These are phyloP conservation scores for Phoma sp. DNA, from an alignment of 2,329 filamentous ascomycete species.

Conservation along the genomic window DNA sequence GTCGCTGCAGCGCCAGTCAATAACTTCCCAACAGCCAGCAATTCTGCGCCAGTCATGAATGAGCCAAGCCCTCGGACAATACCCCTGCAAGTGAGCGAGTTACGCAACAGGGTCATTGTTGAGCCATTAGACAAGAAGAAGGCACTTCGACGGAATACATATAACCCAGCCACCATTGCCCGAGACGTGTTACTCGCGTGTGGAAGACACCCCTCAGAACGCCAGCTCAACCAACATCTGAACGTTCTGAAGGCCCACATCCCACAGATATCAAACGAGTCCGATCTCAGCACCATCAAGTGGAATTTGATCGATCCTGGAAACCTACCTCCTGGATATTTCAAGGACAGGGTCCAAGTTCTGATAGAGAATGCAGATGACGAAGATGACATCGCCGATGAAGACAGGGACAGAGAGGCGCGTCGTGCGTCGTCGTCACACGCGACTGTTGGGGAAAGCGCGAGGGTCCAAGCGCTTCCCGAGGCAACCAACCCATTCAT, in stretches of 20 bases:
- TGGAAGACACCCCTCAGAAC: conserved; percentile 67
- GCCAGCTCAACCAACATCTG: conserved; percentile 67
- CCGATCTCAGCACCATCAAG: conserved; percentile 65
- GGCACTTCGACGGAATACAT: conserved; percentile 59
- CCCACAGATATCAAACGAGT: conserved; percentile 52
- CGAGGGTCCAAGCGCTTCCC: conserved; percentile 38
- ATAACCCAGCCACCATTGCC: conserved; percentile 69
- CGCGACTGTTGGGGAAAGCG: conserved; percentile 29
- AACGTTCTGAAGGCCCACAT: conserved; percentile 55
- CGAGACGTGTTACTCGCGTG: conserved; percentile 68
- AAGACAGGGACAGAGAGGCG: conserved; percentile 5
- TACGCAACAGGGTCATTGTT: conserved; percentile 45
- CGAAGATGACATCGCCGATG: conserved; percentile 46
- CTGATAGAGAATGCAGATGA: conserved; percentile 45
- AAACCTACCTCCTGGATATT: conserved; percentile 51
- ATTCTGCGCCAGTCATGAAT: conserved; percentile 19
- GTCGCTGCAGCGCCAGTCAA: conserved; percentile 23
- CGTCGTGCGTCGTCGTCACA: conserved; percentile 26
- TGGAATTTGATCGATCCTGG: conserved; percentile 70
- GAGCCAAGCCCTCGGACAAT: conserved; percentile 12
- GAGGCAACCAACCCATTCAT: conserved; percentile 44
- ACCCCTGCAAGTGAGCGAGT: conserved; percentile 19
- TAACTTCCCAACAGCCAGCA: conserved; percentile 34
- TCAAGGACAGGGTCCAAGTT: conserved; percentile 33
- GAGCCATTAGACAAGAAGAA: conserved; percentile 57